phyloP scores from a whole-genome alignment of 495 filamentous ascomycete species.

The Aspergillus cristatus region DNA sequence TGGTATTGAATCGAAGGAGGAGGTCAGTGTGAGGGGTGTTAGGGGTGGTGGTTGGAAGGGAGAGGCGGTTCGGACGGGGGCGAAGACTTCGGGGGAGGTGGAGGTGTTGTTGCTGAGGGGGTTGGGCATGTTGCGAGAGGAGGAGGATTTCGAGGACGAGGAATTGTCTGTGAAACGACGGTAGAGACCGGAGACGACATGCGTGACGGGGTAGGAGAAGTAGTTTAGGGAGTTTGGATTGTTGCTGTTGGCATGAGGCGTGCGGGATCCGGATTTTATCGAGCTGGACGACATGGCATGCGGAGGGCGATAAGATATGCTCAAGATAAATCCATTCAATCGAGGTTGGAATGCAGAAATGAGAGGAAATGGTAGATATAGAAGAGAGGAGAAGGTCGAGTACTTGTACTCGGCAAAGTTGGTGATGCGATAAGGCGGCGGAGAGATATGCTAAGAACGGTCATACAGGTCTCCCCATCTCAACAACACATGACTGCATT shows the following conservation, averaged over 20 bases:
- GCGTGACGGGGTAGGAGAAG: slow-evolving; percentile 46
- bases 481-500: no score
- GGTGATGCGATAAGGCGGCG: no score
- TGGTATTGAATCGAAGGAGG: slow-evolving; percentile 1
- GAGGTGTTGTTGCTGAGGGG: slow-evolving; percentile 18
- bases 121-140: slow-evolving; percentile 8
- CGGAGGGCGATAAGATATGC: slow-evolving; percentile 18
- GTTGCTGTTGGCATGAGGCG: slow-evolving; percentile 15
- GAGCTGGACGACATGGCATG: slow-evolving; percentile 21
- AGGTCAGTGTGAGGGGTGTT: slow-evolving; percentile 43
- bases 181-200: slow-evolving; percentile 45
- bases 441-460: no score
- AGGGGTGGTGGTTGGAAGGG: slow-evolving; percentile 54
- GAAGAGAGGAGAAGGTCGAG: no score
- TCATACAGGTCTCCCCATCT: no score
- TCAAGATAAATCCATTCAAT: slow-evolving; percentile 15
- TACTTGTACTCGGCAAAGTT: no score
- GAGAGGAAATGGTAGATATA: no score
- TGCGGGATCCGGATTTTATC: slow-evolving; percentile 25
- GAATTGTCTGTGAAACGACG: slow-evolving; percentile 41
- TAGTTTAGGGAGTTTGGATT: slow-evolving; percentile 39
- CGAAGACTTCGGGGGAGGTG: slow-evolving; percentile 32
- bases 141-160: slow-evolving; percentile 13
- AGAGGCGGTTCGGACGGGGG: slow-evolving; percentile 43
- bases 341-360: no score